Evolutionary conservation across 2,329 filamentous ascomycete species (phyloP).

Genomic region (Curvularia verruculosa): DNA sequence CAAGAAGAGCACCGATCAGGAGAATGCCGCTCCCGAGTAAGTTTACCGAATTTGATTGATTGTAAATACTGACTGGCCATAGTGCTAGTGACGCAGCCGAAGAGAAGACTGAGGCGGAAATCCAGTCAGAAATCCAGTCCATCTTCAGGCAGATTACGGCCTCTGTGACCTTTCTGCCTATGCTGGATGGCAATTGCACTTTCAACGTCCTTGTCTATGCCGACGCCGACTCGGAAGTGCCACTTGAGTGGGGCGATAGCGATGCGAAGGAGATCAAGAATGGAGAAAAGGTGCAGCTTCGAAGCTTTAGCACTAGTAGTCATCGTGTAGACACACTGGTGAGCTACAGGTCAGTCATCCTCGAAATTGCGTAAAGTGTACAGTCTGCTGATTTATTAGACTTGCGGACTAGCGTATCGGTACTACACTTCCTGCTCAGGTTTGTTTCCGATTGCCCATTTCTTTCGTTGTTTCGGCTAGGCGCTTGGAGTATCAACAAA

Average conservation of each 20-base stretch:
- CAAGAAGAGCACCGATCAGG: conserved; percentile 65
- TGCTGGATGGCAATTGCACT: conserved; percentile 92
- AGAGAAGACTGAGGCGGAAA: conserved; percentile 91
- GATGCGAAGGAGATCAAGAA: conserved; percentile 96
- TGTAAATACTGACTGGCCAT: conserved; percentile 26
- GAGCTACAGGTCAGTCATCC: conserved; percentile 70
- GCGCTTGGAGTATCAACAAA: conserved; percentile 3
- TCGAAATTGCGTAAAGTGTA: neutral
- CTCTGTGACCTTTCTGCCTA: conserved; percentile 93
- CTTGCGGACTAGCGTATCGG: conserved; percentile 30
- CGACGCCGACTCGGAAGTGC: conserved; percentile 94
- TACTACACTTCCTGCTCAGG: no score
- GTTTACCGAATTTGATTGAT: conserved; percentile 23
- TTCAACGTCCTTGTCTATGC: conserved; percentile 99
- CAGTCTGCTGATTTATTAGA: conserved; percentile 22
- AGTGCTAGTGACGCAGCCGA: conserved; percentile 42
- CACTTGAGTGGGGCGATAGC: conserved; percentile 97
- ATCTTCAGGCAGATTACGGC: conserved; percentile 98
- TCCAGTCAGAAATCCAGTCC: conserved; percentile 93
- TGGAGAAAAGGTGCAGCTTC: conserved; percentile 91
- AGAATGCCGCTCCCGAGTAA: conserved; percentile 68
- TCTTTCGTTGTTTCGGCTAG: neutral
- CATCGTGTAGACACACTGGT: conserved; percentile 95
- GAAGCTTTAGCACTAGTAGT: conserved; percentile 94
- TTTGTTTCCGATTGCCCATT: neutral